phyloP scores from a whole-genome alignment of 148 eudicot species.

The Rhododendron ovatum region DNA sequence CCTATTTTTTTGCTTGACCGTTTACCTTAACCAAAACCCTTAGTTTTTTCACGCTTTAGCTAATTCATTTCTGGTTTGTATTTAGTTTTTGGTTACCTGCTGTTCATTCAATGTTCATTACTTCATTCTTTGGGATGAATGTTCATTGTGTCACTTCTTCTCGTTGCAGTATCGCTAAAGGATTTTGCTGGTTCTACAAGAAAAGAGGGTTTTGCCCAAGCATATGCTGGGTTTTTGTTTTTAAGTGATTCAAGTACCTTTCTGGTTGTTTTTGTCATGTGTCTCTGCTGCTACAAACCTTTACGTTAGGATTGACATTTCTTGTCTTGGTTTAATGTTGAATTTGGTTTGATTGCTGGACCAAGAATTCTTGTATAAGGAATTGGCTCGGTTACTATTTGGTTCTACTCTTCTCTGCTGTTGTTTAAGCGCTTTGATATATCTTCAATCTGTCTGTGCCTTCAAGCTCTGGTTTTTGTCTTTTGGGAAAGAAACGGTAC shows the following conservation, averaged over 20 bases:
- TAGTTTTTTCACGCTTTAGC: neutral
- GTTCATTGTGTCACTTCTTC: neutral
- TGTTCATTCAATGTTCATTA: neutral
- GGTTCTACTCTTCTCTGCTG: neutral
- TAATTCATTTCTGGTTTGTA: neutral
- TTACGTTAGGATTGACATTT: neutral
- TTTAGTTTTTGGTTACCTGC: neutral
- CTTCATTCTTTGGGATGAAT: neutral
- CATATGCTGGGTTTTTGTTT: neutral
- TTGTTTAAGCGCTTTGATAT: neutral
- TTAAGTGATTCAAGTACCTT: neutral
- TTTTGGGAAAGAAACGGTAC: neutral
- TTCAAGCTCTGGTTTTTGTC: neutral
- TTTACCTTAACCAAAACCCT: neutral
- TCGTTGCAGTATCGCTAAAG: slow-evolving; percentile 14
- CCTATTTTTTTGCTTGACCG: neutral
- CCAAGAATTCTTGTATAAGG: neutral
- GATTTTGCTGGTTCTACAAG: neutral
- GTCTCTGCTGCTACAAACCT: neutral
- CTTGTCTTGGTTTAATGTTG: neutral
- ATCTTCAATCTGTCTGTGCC: neutral
- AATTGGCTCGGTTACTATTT: neutral
- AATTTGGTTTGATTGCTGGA: neutral
- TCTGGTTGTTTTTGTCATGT: neutral
- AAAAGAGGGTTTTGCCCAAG: neutral